Conservation (phyloP, 2,329 filamentous ascomycete species). For the Fusarium tricinctum region DNA sequence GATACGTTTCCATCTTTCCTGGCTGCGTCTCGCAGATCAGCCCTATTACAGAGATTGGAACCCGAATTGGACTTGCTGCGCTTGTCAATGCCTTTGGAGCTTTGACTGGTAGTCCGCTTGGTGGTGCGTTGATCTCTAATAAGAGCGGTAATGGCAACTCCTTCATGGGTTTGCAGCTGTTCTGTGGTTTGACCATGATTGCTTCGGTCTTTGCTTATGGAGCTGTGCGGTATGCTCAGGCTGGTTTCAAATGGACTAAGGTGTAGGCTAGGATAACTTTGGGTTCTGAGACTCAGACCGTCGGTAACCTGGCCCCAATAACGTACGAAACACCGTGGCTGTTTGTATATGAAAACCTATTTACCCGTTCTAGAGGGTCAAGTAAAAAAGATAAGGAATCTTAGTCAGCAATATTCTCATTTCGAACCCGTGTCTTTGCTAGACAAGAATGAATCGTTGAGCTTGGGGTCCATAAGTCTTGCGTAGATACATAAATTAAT, state of each 20-base stretch:
- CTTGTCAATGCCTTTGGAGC: background rate
- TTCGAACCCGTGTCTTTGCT: no score
- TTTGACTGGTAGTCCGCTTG: constrained; percentile 5
- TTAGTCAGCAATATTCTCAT: no score
- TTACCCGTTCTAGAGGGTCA: no score
- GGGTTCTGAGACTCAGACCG: no score
- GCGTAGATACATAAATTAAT: no score
- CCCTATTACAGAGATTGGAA: background rate
- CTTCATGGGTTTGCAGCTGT: background rate
- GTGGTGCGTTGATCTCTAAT: background rate
- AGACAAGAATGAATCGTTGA: no score
- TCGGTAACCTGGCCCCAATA: no score
- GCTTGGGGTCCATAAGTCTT: no score
- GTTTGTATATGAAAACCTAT: no score
- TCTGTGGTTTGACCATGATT: constrained; percentile 3
- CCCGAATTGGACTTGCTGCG: background rate
- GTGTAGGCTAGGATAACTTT: background rate
- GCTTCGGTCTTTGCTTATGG: background rate
- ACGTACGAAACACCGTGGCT: no score
- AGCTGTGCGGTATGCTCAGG: background rate
- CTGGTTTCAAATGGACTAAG: rapidly evolving
- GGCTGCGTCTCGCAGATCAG: background rate
- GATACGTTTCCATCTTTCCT: background rate
- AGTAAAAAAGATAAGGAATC: no score
- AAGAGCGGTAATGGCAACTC: background rate